Conservation (phyloP, 768 basidiomycete species). For the Pleurotus ostreatus region DNA sequence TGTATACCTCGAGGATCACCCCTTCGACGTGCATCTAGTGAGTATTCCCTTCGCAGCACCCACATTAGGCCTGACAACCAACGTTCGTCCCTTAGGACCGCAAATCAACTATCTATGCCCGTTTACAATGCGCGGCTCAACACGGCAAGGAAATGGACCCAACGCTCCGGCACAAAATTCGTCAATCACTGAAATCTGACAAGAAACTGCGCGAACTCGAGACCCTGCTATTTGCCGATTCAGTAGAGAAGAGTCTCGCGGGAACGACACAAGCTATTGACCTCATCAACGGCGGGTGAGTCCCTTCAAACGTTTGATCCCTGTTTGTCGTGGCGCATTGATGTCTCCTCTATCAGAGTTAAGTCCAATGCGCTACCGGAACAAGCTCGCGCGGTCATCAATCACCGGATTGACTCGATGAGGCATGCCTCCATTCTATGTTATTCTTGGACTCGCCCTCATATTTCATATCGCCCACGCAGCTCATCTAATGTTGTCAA, state of each 20-base stretch:
- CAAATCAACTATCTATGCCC: conserved; percentile 52
- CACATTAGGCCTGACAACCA: not conserved
- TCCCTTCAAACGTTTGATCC: not conserved
- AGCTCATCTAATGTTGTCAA: conserved; percentile 42
- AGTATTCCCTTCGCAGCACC: conserved; percentile 9
- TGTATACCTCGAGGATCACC: conserved; percentile 63
- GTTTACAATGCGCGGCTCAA: conserved; percentile 62
- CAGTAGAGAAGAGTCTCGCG: conserved; percentile 39
- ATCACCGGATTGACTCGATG: conserved; percentile 64
- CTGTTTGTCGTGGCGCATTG: not conserved
- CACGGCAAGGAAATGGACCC: conserved; percentile 53
- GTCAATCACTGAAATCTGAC: conserved; percentile 43
- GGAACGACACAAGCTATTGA: conserved; percentile 80
- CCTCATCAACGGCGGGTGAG: conserved; percentile 47
- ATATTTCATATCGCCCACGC: conserved; percentile 13
- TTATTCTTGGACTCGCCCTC: not conserved
- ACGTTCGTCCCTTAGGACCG: conserved; percentile 34
- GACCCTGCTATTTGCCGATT: conserved; percentile 34
- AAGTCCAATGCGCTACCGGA: conserved; percentile 83
- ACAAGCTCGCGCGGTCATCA: conserved; percentile 61
- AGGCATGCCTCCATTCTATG: conserved; percentile 29
- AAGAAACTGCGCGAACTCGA: conserved; percentile 49
- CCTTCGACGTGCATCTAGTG: conserved; percentile 50
- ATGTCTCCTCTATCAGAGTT: conserved; percentile 26
- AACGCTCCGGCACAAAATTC: conserved; percentile 42